phyloP scores from a whole-genome alignment of 2,329 filamentous ascomycete genomes.

The Aureobasidium melanogenum region DNA sequence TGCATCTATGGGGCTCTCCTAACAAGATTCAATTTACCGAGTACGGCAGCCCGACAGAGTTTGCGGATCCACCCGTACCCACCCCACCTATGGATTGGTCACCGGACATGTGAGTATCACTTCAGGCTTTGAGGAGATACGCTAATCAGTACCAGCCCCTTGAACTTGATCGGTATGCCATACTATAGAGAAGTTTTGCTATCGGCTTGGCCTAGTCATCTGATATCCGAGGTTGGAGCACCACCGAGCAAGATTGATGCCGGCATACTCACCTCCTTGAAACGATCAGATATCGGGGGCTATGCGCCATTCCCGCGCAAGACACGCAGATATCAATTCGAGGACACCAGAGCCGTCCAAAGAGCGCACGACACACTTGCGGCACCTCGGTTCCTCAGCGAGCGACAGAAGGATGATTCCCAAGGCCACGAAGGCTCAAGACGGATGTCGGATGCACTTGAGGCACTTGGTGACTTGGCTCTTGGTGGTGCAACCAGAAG shows the following conservation, averaged over 20 bases:
- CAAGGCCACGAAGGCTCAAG: conserved; percentile 41
- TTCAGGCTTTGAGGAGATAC: too few species aligned
- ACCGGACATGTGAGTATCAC: conserved; percentile 52
- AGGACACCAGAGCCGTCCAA: conserved; percentile 37
- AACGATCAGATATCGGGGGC: conserved; percentile 29
- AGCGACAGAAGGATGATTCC: conserved; percentile 63
- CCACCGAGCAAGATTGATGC: conserved; percentile 68
- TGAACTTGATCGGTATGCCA: conserved; percentile 83
- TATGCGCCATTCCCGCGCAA: conserved; percentile 71
- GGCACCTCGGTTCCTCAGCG: conserved; percentile 89
- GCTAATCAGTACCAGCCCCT: conserved; percentile 44
- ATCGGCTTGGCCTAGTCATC: conserved; percentile 81
- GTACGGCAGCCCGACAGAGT: conserved; percentile 66
- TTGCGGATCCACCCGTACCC: conserved; percentile 57
- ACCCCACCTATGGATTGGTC: conserved; percentile 35
- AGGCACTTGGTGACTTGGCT: conserved; percentile 58
- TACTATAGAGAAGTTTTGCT: conserved; percentile 83
- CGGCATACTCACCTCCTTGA: conserved; percentile 56
- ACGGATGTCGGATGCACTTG: conserved; percentile 48
- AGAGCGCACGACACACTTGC: conserved; percentile 53
- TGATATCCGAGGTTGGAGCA: conserved; percentile 76
- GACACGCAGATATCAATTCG: conserved; percentile 69
- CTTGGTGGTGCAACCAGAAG: conserved; percentile 64
- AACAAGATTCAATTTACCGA: conserved; percentile 82
- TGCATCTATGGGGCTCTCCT: conserved; percentile 84